These are phyloP conservation scores for Neocucurbitaria cava DNA, from an alignment of 2,329 filamentous ascomycete species.

Conservation along the genomic window DNA sequence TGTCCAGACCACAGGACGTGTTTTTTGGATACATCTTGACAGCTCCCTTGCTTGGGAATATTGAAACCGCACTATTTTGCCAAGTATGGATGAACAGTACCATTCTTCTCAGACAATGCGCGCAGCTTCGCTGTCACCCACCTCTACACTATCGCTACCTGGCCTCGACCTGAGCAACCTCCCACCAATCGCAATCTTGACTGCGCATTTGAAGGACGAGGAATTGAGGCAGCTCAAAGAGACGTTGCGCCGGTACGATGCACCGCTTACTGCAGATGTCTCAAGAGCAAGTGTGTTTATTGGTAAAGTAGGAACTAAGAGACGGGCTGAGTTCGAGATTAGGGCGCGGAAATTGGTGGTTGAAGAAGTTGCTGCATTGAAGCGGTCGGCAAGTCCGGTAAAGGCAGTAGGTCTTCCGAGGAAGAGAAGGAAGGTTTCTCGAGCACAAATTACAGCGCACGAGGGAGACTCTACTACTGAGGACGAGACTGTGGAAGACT, in stretches of 20 bases:
- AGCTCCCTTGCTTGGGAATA: constrained; percentile 35
- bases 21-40: constrained; percentile 35
- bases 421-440: constrained; percentile 27
- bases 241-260: constrained; percentile 61
- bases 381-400: constrained; percentile 22
- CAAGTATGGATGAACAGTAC: constrained; percentile 28
- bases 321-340: constrained; percentile 79
- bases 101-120: constrained; percentile 28
- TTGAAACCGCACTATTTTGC: constrained; percentile 28
- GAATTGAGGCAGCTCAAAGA: constrained; percentile 71
- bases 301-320: constrained; percentile 72
- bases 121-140: constrained; percentile 22
- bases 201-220: constrained; percentile 70
- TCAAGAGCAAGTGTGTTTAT: constrained; percentile 76
- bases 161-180: constrained; percentile 51
- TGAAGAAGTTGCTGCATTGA: constrained; percentile 53
- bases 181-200: constrained; percentile 76
- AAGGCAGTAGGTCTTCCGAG: constrained; percentile 12
- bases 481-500: constrained; percentile 21
- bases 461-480: constrained; percentile 32
- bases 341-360: constrained; percentile 69
- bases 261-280: constrained; percentile 72
- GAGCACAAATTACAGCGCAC: constrained; percentile 12
- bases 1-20: constrained; percentile 24
- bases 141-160: constrained; percentile 20